phyloP scores from a whole-genome alignment of 306 rosid genomes.

The Trifolium pratense region DNA sequence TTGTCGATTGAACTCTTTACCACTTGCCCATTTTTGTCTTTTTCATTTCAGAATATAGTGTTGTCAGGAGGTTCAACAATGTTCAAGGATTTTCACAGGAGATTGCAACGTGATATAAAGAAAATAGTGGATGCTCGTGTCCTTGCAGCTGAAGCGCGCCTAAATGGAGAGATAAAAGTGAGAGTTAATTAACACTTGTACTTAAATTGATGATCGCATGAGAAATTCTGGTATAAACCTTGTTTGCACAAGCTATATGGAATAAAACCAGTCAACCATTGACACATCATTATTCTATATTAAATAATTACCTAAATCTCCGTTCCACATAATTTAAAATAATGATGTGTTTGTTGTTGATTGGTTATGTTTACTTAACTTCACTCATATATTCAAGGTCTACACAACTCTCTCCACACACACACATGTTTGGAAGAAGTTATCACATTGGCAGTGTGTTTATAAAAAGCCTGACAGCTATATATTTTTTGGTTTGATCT shows the following conservation, averaged over 20 bases:
- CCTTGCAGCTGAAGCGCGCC: slow-evolving; percentile 82
- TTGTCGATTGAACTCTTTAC: slow-evolving; percentile 7
- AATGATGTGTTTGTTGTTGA: slow-evolving; percentile 10
- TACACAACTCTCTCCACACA: not conserved
- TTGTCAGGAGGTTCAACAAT: slow-evolving; percentile 98
- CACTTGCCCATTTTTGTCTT: slow-evolving; percentile 17
- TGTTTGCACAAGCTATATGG: slow-evolving; percentile 11
- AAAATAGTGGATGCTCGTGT: slow-evolving; percentile 93
- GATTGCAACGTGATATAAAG: slow-evolving; percentile 95
- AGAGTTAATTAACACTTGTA: slow-evolving; percentile 22
- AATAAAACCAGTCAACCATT: slow-evolving; percentile 17
- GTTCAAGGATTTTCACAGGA: slow-evolving; percentile 98
- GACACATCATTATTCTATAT: slow-evolving; percentile 5
- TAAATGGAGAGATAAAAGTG: slow-evolving; percentile 81
- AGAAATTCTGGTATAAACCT: slow-evolving; percentile 25
- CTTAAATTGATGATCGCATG: slow-evolving; percentile 13
- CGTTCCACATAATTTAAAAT: not conserved
- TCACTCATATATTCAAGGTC: not conserved
- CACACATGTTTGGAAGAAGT: slow-evolving; percentile 18
- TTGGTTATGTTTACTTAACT: slow-evolving; percentile 5
- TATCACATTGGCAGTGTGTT: not conserved
- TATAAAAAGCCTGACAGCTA: slow-evolving; percentile 13
- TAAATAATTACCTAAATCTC: not conserved
- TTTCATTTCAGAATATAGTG: slow-evolving; percentile 78
- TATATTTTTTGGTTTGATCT: slow-evolving; percentile 27